Evolutionary conservation across 1,284 basidiomycete genomes (phyloP), one percentile per base, ranked within the genome.

Genomic region (Megacollybia platyphylla): DNA sequence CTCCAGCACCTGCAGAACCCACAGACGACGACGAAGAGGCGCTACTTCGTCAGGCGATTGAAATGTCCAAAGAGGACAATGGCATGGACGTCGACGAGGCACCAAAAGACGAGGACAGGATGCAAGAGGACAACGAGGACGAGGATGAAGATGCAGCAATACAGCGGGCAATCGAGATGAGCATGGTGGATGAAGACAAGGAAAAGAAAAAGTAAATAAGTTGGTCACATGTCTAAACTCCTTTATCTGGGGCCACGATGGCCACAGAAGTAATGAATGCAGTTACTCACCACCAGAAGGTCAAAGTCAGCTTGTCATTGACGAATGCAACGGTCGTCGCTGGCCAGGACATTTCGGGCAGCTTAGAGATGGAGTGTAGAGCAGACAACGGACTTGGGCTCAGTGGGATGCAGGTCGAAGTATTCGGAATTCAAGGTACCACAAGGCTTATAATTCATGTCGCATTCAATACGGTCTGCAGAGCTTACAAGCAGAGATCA

Each of bases 401-500:
- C 46, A 72, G 75, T 7, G 58, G 76, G 6, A 82, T 87, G 52
- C 79, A 80, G 72, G 73, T 84, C 29, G 84, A 87, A 54, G 58
- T 87, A 15, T 71, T 78, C 46, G 84, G 74, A 1, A 67, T 76
- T 40, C 79, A 87, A 73, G 83, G 84, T 79, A 44, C 39, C 17
- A 36, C 13, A 24, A 36, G 24, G 17, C 26, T 10, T 29, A 32
- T 9, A 44, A 18, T n/a, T 18, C 7, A 43, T 18, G n/a, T 10
- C 29, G 5, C 7, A 20, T 34, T 40, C 45, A 11, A 43, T 42
- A 10, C 45, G 49, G 49, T 39, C 42, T 41, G 1, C 52, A 87
- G 84, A 87, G 55, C 57, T 87, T 10, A 75, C 73, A 7, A 83
- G 82, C 20, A 64, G 80, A 49, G 80, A 84, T 55, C 80, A 85